Evolutionary conservation across 257 asterid species (phyloP).

Genomic region (Solanum phureja): DNA sequence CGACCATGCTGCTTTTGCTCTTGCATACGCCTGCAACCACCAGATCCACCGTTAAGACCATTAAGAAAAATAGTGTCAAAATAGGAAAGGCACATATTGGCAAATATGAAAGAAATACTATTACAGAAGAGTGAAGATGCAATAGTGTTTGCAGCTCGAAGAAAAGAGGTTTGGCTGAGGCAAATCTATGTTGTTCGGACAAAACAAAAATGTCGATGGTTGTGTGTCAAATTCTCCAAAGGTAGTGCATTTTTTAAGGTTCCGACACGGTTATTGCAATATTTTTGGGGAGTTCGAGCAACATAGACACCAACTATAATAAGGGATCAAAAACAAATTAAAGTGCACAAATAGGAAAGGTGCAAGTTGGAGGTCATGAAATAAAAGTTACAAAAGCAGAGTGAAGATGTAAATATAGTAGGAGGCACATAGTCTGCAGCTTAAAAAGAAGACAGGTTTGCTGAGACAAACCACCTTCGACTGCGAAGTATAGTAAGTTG

Average conservation of each 20-base stretch:
- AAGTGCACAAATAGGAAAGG: background rate
- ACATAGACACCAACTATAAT: background rate
- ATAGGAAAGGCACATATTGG: background rate
- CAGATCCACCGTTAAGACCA: background rate
- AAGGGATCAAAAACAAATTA: background rate
- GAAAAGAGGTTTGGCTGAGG: background rate
- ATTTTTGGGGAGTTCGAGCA: background rate
- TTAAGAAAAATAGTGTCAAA: background rate
- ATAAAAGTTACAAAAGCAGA: background rate
- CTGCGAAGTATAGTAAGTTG: background rate
- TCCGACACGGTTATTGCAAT: background rate
- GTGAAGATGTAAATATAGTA: background rate
- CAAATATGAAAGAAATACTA: background rate
- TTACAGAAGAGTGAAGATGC: background rate
- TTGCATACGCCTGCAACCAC: constrained; percentile 57
- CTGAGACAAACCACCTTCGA: background rate
- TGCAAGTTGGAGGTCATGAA: background rate
- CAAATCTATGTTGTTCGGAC: background rate
- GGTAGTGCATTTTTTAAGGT: background rate
- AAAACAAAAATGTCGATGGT: background rate
- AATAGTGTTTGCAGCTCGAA: background rate
- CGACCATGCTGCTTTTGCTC: constrained; percentile 64
- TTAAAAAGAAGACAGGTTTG: background rate
- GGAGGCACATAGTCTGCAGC: background rate
- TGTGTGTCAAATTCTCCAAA: background rate